phyloP scores from a whole-genome alignment of 805 yeast genomes.

The Ogataea kodamae region DNA sequence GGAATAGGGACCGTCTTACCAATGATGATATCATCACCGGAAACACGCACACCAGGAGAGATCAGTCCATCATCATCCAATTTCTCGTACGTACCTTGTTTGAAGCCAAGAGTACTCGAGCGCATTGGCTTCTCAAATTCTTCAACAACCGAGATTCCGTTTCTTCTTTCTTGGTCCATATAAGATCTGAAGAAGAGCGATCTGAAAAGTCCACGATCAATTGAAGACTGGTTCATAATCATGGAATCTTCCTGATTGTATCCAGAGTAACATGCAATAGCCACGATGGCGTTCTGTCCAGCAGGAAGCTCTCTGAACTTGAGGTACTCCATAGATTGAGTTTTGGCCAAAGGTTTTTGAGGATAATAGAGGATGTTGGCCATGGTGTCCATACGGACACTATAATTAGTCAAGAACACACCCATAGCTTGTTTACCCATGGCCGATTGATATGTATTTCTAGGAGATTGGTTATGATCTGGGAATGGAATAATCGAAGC shows the following conservation, averaged over 20 bases:
- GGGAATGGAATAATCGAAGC: conserved; percentile 99
- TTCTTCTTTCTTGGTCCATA: conserved; percentile 97
- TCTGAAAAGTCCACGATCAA: conserved; percentile 94
- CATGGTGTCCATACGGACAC: conserved; percentile 99
- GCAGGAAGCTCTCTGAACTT: conserved; percentile 98
- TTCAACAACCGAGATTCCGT: conserved; percentile 97
- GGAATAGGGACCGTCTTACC: conserved; percentile 99
- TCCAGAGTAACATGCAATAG: conserved; percentile 97
- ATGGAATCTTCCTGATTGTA: conserved; percentile 99
- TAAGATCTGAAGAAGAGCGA: conserved; percentile 94
- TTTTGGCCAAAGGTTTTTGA: conserved; percentile 96
- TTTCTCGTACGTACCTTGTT: conserved; percentile 97
- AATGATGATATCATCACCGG: conserved; percentile 97
- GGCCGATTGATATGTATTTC: conserved; percentile 98
- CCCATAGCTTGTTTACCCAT: conserved; percentile 99
- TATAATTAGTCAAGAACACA: conserved; percentile 90
- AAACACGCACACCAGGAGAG: conserved; percentile 97
- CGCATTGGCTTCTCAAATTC: conserved; percentile 97
- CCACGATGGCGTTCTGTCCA: conserved; percentile 98
- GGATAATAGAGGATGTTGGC: conserved; percentile 97
- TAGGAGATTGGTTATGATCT: conserved; percentile 98
- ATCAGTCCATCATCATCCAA: conserved; percentile 97
- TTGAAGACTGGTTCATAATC: conserved; percentile 98
- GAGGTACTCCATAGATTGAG: conserved; percentile 95
- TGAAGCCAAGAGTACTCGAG: conserved; percentile 89